Evolutionary conservation across 352 stramenopile genomes (phyloP).

Genomic region (Phytopythium vexans): DNA sequence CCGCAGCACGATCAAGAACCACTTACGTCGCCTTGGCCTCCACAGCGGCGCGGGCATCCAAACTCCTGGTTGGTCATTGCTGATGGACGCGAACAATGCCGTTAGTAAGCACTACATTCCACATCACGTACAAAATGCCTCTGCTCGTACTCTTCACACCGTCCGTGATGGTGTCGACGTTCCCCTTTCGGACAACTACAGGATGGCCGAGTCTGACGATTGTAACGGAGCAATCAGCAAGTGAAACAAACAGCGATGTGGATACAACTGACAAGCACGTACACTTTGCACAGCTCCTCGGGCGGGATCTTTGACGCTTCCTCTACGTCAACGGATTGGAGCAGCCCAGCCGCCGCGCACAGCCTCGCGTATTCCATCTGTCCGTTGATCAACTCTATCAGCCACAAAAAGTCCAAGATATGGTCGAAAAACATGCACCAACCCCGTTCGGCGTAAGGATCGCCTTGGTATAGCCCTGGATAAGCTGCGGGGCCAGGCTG

Average conservation of each 20-base stretch:
- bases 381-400: neutral
- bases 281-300: slow-evolving; percentile 53
- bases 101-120: slow-evolving; percentile 2
- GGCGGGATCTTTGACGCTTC: slow-evolving; percentile 52
- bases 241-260: neutral
- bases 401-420: neutral
- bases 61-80: slow-evolving; percentile 60
- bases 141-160: slow-evolving; percentile 38
- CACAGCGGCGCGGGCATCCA: slow-evolving; percentile 83
- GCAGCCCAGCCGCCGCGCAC: slow-evolving; percentile 43
- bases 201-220: slow-evolving; percentile 61
- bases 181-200: slow-evolving; percentile 85
- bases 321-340: slow-evolving; percentile 40
- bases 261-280: neutral
- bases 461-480: slow-evolving; percentile 63
- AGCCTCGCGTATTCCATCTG: slow-evolving; percentile 87
- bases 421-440: neutral
- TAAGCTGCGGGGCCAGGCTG: slow-evolving; percentile 60
- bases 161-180: slow-evolving; percentile 78
- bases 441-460: slow-evolving; percentile 95
- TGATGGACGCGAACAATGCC: slow-evolving; percentile 9
- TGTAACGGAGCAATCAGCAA: neutral
- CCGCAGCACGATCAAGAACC: neutral
- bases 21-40: slow-evolving; percentile 89
- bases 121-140: too few species aligned